Evolutionary conservation across 129 eudicot genomes (phyloP).

Genomic region (Dittrichia graveolens): DNA sequence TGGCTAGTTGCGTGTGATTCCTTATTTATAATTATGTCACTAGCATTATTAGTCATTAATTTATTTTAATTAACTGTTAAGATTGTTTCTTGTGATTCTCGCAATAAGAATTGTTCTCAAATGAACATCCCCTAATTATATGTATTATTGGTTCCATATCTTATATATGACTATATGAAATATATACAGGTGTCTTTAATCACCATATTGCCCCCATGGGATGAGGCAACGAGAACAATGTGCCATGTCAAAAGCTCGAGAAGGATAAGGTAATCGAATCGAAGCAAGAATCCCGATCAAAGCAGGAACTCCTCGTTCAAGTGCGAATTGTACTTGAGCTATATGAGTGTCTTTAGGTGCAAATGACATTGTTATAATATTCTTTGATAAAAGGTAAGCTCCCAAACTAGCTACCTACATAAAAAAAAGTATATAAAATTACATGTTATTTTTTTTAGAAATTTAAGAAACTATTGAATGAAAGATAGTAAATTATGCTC

Average conservation of each 20-base stretch:
- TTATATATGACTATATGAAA: not conserved
- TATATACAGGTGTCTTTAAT: not conserved
- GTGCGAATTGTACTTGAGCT: constrained; percentile 97
- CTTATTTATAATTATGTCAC: too few species aligned
- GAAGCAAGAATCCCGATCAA: constrained; percentile 76
- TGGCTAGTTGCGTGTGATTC: too few species aligned
- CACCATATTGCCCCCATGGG: constrained; percentile 90
- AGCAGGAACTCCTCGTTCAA: constrained; percentile 94
- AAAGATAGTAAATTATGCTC: too few species aligned
- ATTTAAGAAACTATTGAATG: too few species aligned
- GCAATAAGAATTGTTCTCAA: too few species aligned
- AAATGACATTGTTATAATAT: constrained; percentile 79
- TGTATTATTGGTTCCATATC: not conserved
- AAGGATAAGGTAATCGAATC: constrained; percentile 76
- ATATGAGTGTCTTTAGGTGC: constrained; percentile 94
- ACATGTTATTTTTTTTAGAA: not conserved
- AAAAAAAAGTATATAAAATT: not conserved
- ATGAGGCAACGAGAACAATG: constrained; percentile 98
- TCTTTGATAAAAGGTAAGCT: constrained; percentile 78
- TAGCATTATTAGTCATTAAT: too few species aligned
- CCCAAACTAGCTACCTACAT: constrained; percentile 92
- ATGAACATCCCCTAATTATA: not conserved
- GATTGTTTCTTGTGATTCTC: too few species aligned
- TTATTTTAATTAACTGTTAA: too few species aligned
- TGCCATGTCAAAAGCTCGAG: constrained; percentile 92